Percentiles rank a stretch among this genome's conserved stretches.
Evolutionary conservation across 2,329 filamentous ascomycete genomes (phyloP).

Genomic region (Cordyceps fumosorosea): DNA sequence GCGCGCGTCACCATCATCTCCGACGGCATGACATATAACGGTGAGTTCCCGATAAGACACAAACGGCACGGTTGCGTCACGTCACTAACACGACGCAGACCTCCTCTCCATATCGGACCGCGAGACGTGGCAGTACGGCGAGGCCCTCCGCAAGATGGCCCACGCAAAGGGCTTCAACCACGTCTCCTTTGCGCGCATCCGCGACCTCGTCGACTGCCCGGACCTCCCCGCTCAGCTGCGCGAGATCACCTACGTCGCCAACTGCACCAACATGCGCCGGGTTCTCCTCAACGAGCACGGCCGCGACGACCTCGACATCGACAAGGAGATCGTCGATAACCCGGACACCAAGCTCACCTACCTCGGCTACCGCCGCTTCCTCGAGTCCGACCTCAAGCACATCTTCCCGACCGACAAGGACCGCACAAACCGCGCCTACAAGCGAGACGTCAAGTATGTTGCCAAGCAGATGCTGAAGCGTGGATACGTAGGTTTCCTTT

Average conservation of each 20-base stretch:
- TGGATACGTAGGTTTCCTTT: slow-evolving; percentile 21
- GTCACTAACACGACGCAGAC: slow-evolving; percentile 27
- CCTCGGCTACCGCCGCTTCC: slow-evolving; percentile 23
- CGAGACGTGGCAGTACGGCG: slow-evolving; percentile 43
- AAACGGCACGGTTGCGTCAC: no score
- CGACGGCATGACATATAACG: slow-evolving; percentile 48
- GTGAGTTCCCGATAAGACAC: slow-evolving; percentile 23
- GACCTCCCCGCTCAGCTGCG: slow-evolving; percentile 31
- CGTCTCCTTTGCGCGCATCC: slow-evolving; percentile 40
- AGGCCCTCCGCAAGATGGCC: slow-evolving; percentile 34
- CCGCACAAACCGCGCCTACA: slow-evolving; percentile 19
- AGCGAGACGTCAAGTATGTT: slow-evolving; percentile 21
- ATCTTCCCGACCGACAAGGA: slow-evolving; percentile 20
- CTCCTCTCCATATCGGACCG: slow-evolving; percentile 40
- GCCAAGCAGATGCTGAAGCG: slow-evolving; percentile 27
- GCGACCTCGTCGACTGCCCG: slow-evolving; percentile 35
- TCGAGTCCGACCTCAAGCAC: slow-evolving; percentile 24
- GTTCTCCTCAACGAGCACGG: slow-evolving; percentile 22
- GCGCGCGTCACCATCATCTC: slow-evolving; percentile 38
- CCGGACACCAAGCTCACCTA: slow-evolving; percentile 25
- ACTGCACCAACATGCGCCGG: slow-evolving; percentile 24
- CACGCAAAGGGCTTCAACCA: slow-evolving; percentile 29
- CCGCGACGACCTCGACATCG: slow-evolving; percentile 21
- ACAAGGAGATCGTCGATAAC: slow-evolving; percentile 23
- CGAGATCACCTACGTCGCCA: slow-evolving; percentile 34